phyloP scores from a whole-genome alignment of 768 basidiomycete genomes.

The Termitomyces sp. region DNA sequence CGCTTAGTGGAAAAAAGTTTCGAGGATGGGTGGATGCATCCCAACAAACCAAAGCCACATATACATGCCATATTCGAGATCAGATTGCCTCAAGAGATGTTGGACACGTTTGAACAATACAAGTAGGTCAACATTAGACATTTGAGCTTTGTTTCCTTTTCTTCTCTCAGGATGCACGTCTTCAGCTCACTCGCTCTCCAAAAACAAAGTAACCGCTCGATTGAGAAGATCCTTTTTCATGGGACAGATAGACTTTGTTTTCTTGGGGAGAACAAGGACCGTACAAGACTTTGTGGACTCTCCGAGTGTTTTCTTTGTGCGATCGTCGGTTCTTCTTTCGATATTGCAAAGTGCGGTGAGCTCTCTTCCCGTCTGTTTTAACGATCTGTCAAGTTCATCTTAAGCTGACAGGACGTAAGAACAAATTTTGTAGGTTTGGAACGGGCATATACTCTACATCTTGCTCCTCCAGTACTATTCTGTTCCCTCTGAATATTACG shows the following conservation, averaged over 20 bases:
- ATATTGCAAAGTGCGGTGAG: constrained; percentile 53
- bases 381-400: not conserved
- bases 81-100: constrained; percentile 9
- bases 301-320: constrained; percentile 53
- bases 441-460: constrained; percentile 64
- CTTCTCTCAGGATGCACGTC: constrained; percentile 24
- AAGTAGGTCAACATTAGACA: constrained; percentile 3
- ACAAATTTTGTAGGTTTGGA: constrained; percentile 63
- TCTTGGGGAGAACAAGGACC: constrained; percentile 48
- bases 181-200: constrained; percentile 20
- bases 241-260: constrained; percentile 60
- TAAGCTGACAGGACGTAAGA: constrained; percentile 27
- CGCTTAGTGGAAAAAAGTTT: constrained; percentile 16
- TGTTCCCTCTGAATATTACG: not conserved
- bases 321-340: constrained; percentile 57
- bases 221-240: constrained; percentile 63
- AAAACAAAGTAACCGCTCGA: constrained; percentile 28
- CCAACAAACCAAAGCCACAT: constrained; percentile 14
- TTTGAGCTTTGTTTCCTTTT: not conserved
- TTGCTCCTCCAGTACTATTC: constrained; percentile 55
- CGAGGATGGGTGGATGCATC: constrained; percentile 19
- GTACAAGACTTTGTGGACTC: constrained; percentile 45
- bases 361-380: not conserved
- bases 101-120: constrained; percentile 14
- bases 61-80: constrained; percentile 18